A percentile compares a stretch with the other conserved stretches of the same genome.
Evolutionary conservation across 164 flowering plant genomes (phyloP).

Genomic region (Stephania cephalantha): DNA sequence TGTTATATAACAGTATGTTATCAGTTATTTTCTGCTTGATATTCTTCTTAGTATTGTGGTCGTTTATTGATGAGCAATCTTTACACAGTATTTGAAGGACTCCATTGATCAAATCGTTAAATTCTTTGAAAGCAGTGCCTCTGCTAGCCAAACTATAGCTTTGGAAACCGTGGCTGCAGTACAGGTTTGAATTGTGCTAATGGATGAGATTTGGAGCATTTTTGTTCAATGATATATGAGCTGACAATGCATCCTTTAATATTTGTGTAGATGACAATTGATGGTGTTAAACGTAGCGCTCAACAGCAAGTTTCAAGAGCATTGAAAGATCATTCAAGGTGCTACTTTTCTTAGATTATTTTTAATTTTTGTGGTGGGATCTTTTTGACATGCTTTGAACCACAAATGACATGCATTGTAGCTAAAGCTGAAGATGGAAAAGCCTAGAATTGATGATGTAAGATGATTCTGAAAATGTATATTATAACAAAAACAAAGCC

Average conservation of each 20-base stretch:
- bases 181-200: conserved; percentile 47
- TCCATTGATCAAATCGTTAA: conserved; percentile 63
- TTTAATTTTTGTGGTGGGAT: not conserved
- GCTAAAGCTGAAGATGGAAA: no score
- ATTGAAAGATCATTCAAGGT: conserved; percentile 84
- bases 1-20: conserved; percentile 87
- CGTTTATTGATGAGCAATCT: conserved; percentile 17
- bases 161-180: conserved; percentile 97
- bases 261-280: conserved; percentile 70
- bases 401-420: no score
- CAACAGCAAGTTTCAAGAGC: conserved; percentile 86
- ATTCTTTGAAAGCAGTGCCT: conserved; percentile 70
- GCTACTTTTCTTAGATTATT: conserved; percentile 2
- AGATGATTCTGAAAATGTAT: no score
- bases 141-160: conserved; percentile 82
- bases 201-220: not conserved
- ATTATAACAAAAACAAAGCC: no score
- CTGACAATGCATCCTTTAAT: not conserved
- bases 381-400: not conserved
- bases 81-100: conserved; percentile 81
- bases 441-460: no score
- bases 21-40: conserved; percentile 1
- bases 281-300: conserved; percentile 90
- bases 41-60: conserved; percentile 7
- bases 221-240: not conserved